Evolutionary conservation across 2,329 filamentous ascomycete genomes (phyloP), one percentile per base, ranked within the genome.

Genomic region (Penicillium sp.): DNA sequence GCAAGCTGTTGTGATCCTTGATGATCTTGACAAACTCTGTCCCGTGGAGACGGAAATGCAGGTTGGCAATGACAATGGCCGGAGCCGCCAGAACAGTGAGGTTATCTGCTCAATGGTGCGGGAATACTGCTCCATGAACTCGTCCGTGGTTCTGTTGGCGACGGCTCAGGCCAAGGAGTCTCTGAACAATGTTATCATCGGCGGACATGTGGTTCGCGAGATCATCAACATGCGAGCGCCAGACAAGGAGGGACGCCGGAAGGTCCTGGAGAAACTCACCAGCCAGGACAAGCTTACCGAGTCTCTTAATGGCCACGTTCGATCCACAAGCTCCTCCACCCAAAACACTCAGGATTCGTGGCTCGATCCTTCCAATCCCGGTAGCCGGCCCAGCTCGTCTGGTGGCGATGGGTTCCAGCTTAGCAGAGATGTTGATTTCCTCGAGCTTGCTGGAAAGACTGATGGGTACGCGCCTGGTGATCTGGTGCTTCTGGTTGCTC

Each of bases 391-490:
- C 4, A 68, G 69, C 43, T 71, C 71, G 27, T 66, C 74, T 9
- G 73, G 70, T 9, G 66, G 62, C 46, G 79, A 80, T 45, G 86
- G 85, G 0, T 93, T 95, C 60, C 70, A 84, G 1, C 73, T 95
- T 5, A 86, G 90, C 49, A 73, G 81, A 0, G 80, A 86, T 42
- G 80, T 98, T 8, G 93, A 98, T 66, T 88, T 97, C 49, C 80
- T 97, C 7, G 91, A 97, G 54, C 79, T 98, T 47, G 90, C 94
- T 13, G 90, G 93, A 1, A 85, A 91, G 58, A 97, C 91, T 0
- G 93, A 98, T 64, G 93, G 93, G 1, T 98, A 97, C 65, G 96
- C 97, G 90, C 91, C 93, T 1, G 93, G 90, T 3, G 93, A 98
- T 66, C 76, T 98, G 34, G 83, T 86, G 12, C 78, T 96, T 2